Base-by-base conservation (phyloP, 2,329 filamentous ascomycete genomes). In the Clarireedia homoeocarpa region DNA sequence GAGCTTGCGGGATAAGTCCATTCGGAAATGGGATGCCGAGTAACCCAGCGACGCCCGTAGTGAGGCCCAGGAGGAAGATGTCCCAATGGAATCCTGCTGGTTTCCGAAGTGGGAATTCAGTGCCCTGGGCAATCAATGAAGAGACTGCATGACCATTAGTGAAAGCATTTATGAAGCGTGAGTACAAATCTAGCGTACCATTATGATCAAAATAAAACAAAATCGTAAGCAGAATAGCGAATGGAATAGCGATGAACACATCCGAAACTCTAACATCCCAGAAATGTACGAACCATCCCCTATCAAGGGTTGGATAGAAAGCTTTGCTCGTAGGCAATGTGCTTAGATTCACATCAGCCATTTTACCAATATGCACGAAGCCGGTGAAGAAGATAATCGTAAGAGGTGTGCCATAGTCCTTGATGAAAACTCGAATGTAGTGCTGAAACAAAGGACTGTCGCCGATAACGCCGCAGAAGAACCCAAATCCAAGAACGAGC, bases 201-300 rank as follows among this genome's bases (percentile, higher is more conserved):
- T 94, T 95, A 67, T 95, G 90, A 66, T 95, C 90, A 69, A 94
- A 95, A 74, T 87, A 95, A 69, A 95, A 95, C 4, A 95, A 73
- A 23, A 95, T 84, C 0, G 90, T 95, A 15, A 95, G 75, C 1
- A 95, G 75, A 36, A 95, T 67, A 0, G 89, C 90, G 72, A 95
- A 95, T 0, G 91, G 91, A n/a, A 95, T 80, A 1, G 91, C 90
- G 45, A 91, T 75, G 67, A 95, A 95, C 6, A 94, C 77, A 56
- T 95, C 85, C 0, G 77, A 79, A 5, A 86, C 82, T 47, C 74
- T 75, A 53, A 95, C 77, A 62, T 92, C 78, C 89, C 89, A 94
- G 65, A 95, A 92, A 60, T 83, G 77, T 26, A 95, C 82, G 53
- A 95, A 77, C 90, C 90, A 95, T 46, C 76, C 73, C 42, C 89